Percentiles rank a stretch among this genome's conserved stretches.
Evolutionary conservation across 345 rosid genomes (phyloP).

Genomic region (Reutealis trisperma): DNA sequence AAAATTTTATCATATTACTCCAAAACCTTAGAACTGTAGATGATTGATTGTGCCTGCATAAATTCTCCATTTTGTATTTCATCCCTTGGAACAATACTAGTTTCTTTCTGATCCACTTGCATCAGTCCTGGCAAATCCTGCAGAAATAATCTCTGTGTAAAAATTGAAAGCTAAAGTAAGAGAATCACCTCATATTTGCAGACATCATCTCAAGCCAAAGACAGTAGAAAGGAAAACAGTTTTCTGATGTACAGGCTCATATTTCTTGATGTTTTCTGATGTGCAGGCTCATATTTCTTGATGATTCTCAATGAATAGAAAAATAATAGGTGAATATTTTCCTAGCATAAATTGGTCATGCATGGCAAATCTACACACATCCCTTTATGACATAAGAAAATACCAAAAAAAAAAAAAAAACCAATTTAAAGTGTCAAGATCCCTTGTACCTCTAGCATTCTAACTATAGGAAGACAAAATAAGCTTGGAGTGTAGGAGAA

Average conservation of each 20-base stretch:
- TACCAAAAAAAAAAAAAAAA: neutral
- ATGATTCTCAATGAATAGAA: neutral
- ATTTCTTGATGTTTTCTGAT: neutral
- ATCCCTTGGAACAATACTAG: conserved; percentile 11
- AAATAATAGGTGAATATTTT: neutral
- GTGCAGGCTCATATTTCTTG: neutral
- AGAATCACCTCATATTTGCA: neutral
- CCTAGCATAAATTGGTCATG: neutral
- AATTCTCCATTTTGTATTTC: conserved; percentile 22
- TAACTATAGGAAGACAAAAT: too few relatives aligned
- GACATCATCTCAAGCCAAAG: neutral
- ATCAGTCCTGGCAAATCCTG: conserved; percentile 20
- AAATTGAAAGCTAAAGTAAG: neutral
- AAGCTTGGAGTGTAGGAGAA: too few relatives aligned
- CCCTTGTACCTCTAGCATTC: too few relatives aligned
- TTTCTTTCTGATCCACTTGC: conserved; percentile 25
- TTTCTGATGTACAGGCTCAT: neutral
- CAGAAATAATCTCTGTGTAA: neutral
- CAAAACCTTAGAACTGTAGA: conserved; percentile 25
- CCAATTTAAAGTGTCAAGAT: neutral
- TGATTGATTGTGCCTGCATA: conserved; percentile 15
- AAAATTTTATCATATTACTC: neutral
- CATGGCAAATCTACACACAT: neutral
- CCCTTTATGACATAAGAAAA: neutral
- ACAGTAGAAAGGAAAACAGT: neutral